Evolutionary conservation across 2,329 filamentous ascomycete species (phyloP).

Genomic region (Pestalotiopsis sp.): DNA sequence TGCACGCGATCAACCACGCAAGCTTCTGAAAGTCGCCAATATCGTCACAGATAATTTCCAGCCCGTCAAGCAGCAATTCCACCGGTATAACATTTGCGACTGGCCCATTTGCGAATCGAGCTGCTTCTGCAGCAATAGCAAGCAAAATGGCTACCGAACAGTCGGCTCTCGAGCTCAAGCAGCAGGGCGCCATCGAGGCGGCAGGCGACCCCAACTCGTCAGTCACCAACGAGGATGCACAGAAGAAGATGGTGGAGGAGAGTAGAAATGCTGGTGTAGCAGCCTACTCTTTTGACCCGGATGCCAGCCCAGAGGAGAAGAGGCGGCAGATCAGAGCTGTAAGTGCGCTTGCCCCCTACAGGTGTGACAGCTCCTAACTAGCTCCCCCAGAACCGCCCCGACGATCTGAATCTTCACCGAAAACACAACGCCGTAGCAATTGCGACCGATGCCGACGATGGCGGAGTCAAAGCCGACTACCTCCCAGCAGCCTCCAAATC

Average conservation of each 20-base stretch:
- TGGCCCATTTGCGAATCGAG: slow-evolving; percentile 17
- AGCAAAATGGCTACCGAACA: slow-evolving; percentile 35
- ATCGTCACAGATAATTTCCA: neutral
- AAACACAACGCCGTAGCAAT: slow-evolving; percentile 70
- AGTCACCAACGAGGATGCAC: slow-evolving; percentile 71
- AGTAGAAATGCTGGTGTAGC: slow-evolving; percentile 77
- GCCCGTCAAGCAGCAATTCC: neutral
- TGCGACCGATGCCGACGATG: slow-evolving; percentile 79
- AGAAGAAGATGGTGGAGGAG: slow-evolving; percentile 75
- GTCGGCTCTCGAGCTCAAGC: slow-evolving; percentile 70
- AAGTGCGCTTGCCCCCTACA: slow-evolving; percentile 34
- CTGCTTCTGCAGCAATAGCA: slow-evolving; percentile 30
- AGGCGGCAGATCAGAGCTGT: slow-evolving; percentile 77
- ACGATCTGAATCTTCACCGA: slow-evolving; percentile 64
- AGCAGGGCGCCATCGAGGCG: slow-evolving; percentile 78
- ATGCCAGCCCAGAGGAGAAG: slow-evolving; percentile 85
- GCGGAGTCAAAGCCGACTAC: slow-evolving; percentile 70
- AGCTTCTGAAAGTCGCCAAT: neutral
- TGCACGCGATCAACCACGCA: neutral
- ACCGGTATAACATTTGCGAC: neutral
- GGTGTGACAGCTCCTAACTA: neutral
- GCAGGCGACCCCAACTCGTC: slow-evolving; percentile 71
- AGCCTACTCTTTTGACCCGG: slow-evolving; percentile 84
- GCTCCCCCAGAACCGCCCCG: slow-evolving; percentile 58
- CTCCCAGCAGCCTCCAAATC: slow-evolving; percentile 75